Evolutionary conservation across 176 grass and related monocot genomes (phyloP).

Genomic region (Ensete glaucum): DNA sequence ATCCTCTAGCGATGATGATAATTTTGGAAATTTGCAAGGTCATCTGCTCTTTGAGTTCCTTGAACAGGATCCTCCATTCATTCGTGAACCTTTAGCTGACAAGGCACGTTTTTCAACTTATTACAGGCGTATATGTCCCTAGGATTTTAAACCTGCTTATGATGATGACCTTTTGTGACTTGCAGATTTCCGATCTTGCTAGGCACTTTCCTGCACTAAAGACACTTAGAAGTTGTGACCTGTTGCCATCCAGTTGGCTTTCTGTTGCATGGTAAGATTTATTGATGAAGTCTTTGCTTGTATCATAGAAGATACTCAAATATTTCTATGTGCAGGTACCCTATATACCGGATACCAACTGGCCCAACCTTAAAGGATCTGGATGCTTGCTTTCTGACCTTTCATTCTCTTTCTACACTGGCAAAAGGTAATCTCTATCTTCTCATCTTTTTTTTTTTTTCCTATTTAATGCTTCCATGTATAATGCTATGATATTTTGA

Average conservation of each 20-base stretch:
- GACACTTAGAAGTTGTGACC: slow-evolving; percentile 48
- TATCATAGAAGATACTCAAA: not conserved
- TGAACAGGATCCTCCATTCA: slow-evolving; percentile 37
- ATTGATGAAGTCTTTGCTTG: not conserved
- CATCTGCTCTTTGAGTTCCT: slow-evolving; percentile 42
- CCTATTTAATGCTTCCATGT: too few species aligned
- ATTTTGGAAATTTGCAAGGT: slow-evolving; percentile 25
- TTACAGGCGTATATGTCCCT: not conserved
- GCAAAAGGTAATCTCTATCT: slow-evolving; percentile 15
- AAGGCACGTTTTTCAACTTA: slow-evolving; percentile 22
- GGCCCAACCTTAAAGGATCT: slow-evolving; percentile 48
- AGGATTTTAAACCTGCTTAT: not conserved
- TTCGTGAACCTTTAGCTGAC: slow-evolving; percentile 47
- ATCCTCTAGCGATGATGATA: slow-evolving; percentile 39
- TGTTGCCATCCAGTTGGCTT: slow-evolving; percentile 59
- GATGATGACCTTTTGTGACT: not conserved
- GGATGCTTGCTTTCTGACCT: slow-evolving; percentile 78
- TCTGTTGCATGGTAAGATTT: slow-evolving; percentile 62
- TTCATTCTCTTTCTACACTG: slow-evolving; percentile 40
- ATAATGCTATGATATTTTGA: not conserved
- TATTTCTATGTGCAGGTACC: slow-evolving; percentile 39
- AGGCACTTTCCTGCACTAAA: slow-evolving; percentile 38
- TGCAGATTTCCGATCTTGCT: slow-evolving; percentile 40
- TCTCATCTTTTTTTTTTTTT: not conserved
- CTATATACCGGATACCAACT: slow-evolving; percentile 58